Base-by-base conservation (phyloP, 106 monocot species). In the Alisma plantagoaquatica region DNA sequence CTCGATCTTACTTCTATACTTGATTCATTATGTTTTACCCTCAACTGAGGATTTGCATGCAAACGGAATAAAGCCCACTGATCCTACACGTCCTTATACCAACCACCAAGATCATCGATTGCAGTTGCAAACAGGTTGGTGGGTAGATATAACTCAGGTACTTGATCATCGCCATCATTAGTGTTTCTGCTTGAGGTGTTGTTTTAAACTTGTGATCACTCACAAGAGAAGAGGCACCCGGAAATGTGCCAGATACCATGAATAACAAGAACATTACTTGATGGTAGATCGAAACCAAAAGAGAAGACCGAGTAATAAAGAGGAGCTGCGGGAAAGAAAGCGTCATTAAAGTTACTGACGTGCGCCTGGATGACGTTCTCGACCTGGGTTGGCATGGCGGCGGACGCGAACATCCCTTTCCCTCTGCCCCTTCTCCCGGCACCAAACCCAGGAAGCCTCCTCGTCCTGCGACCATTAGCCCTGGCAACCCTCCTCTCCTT, bases 291-390 rank as follows among this genome's bases (percentile, higher is more conserved):
- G 6, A 56, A 23, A 56, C 16, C 10, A 31, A 59, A 59, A 41
- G 1, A 6, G 14, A 43, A 18, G 12, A 26, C 18, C 24, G 23
- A 43, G 27, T 59, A 2, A 28, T 46, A 5, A 18, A 24, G 26
- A 27, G 4, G 7, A 51, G n/a, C n/a, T n/a, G n/a, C n/a, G n/a
- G n/a, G n/a, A 42, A 52, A 26, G 10, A 62, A 22, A 21, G 3
- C 10, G 12, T 3, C 31, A 48, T 30, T 18, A 20, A 27, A n/a
- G 17, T 16, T 14, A 41, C 27, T 15, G 23, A 96, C 94, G 88
- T 88, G 88, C 11, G 94, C 81, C 52, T 96, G 88, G 49, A 96
- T 73, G 29, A 96, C 94, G 2, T 69, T 84, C 64, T 88, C 94
- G 18, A 84, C 43, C 73, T 96, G 81, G 65, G 69, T 65, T 20